Evolutionary conservation across 2,329 filamentous ascomycete species (phyloP).

Genomic region (Macroventuria anomochaeta): DNA sequence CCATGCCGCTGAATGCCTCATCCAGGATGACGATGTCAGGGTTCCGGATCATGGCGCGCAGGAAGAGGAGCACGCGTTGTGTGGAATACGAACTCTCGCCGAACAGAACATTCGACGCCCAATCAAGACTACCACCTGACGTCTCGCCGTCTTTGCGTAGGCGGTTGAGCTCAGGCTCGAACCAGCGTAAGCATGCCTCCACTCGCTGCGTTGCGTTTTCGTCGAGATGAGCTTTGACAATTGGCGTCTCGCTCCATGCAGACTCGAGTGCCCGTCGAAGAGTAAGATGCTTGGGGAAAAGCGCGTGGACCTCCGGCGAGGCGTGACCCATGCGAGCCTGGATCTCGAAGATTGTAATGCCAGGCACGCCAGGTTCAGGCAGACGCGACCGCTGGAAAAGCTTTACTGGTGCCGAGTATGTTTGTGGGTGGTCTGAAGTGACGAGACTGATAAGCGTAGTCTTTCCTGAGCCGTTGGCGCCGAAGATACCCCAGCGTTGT

Average conservation of each 20-base stretch:
- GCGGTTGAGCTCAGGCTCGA: slow-evolving; percentile 77
- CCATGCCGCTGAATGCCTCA: slow-evolving; percentile 60
- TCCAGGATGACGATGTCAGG: slow-evolving; percentile 59
- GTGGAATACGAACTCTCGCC: slow-evolving; percentile 78
- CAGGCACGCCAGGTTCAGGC: slow-evolving; percentile 72
- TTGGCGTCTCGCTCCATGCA: slow-evolving; percentile 89
- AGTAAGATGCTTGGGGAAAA: slow-evolving; percentile 81
- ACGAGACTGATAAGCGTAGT: slow-evolving; percentile 92
- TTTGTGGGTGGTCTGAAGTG: slow-evolving; percentile 93
- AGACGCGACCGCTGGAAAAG: slow-evolving; percentile 84
- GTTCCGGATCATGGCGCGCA: slow-evolving; percentile 59
- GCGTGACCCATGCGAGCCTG: slow-evolving; percentile 90
- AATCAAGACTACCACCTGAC: slow-evolving; percentile 53
- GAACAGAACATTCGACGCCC: slow-evolving; percentile 73
- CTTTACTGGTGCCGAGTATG: slow-evolving; percentile 85
- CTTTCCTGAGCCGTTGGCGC: slow-evolving; percentile 93
- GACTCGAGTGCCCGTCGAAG: slow-evolving; percentile 79
- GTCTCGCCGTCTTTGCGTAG: slow-evolving; percentile 15
- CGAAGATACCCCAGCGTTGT: slow-evolving; percentile 90
- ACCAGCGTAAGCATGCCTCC: slow-evolving; percentile 75
- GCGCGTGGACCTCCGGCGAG: slow-evolving; percentile 90
- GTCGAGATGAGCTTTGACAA: slow-evolving; percentile 70
- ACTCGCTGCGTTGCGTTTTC: slow-evolving; percentile 65
- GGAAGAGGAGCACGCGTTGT: slow-evolving; percentile 84
- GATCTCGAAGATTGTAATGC: slow-evolving; percentile 90